phyloP scores from a whole-genome alignment of 768 basidiomycete genomes.

The Termitomyces sp. region DNA sequence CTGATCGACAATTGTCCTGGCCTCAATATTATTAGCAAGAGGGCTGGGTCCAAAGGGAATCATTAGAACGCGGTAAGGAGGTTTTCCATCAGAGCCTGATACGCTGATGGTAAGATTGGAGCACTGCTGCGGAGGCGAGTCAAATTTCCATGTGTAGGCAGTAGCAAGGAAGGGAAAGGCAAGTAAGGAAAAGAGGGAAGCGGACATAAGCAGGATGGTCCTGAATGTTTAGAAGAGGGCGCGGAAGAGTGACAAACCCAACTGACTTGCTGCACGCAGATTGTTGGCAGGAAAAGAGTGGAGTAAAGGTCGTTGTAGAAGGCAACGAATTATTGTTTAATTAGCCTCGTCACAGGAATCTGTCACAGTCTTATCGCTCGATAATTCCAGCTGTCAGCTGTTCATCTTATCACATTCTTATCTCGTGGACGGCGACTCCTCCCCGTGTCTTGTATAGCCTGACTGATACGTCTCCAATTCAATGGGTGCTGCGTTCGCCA shows the following conservation, averaged over 20 bases:
- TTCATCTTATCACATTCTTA: neutral
- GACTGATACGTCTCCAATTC: neutral
- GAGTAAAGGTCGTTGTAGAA: neutral
- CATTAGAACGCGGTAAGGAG: conserved; percentile 65
- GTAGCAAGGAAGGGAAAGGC: conserved; percentile 21
- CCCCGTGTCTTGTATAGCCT: neutral
- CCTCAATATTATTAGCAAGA: conserved; percentile 57
- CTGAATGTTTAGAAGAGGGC: neutral
- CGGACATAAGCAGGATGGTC: conserved; percentile 10
- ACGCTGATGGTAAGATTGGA: conserved; percentile 54
- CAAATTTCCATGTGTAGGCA: conserved; percentile 44
- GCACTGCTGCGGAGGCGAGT: conserved; percentile 57
- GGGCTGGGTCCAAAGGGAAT: conserved; percentile 64
- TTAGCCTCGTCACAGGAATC: conserved; percentile 6
- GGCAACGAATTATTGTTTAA: neutral
- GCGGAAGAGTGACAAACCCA: neutral
- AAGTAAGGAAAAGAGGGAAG: conserved; percentile 18
- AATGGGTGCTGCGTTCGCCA: neutral
- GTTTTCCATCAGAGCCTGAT: conserved; percentile 47
- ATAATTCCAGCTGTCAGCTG: neutral
- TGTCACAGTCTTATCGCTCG: neutral
- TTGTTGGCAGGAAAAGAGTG: conserved; percentile 2
- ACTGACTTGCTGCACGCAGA: neutral
- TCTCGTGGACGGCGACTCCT: neutral
- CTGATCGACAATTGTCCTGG: conserved; percentile 51